phyloP scores from a whole-genome alignment of 139 green algal genomes.

The Coccomyxa sp. region DNA sequence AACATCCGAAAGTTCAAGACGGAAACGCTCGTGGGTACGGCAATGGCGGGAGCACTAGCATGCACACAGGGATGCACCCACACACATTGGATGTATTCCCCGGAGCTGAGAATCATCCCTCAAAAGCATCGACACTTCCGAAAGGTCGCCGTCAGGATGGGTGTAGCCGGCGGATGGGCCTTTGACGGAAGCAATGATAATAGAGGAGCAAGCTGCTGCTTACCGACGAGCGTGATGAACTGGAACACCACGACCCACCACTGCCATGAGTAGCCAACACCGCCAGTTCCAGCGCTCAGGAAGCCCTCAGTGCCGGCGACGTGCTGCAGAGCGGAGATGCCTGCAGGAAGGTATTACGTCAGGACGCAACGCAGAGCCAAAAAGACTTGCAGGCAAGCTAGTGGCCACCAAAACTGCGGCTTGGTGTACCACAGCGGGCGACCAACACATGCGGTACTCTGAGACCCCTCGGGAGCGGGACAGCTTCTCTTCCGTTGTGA shows the following conservation, averaged over 20 bases:
- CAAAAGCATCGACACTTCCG: background rate
- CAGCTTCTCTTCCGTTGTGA: background rate
- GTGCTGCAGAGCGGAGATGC: background rate
- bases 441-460: background rate
- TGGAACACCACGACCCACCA: slow-evolving; percentile 1
- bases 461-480: background rate
- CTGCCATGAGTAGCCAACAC: background rate
- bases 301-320: background rate
- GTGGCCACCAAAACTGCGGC: background rate
- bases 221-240: background rate
- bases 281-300: background rate
- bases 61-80: background rate
- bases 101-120: background rate
- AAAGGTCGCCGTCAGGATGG: background rate
- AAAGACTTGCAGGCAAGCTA: background rate
- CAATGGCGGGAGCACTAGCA: background rate
- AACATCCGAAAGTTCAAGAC: background rate
- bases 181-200: background rate
- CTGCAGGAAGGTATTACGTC: too few relatives aligned
- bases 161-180: background rate
- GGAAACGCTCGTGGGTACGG: background rate
- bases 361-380: background rate
- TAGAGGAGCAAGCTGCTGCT: background rate
- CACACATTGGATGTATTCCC: background rate
- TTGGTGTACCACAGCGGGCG: background rate